These are phyloP conservation scores for Stephanodiscus minutulus DNA, from an alignment of 108 stramenopile species.

Conservation along the genomic window DNA sequence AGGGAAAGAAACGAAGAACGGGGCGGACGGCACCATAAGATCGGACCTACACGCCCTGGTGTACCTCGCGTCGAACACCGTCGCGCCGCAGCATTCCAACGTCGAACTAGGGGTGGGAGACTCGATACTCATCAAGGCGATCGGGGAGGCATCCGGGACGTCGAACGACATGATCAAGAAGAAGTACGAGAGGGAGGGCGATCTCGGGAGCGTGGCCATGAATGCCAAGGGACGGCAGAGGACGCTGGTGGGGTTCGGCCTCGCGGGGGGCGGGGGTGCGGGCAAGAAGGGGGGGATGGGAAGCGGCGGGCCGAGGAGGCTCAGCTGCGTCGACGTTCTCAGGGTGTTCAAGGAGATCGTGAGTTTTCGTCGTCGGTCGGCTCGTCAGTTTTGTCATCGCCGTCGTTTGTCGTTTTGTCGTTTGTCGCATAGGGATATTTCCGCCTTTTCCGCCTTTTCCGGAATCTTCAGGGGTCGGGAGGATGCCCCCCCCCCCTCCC, in stretches of 20 bases:
- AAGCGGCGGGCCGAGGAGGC: slow-evolving; percentile 69
- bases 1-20: not conserved
- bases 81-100: slow-evolving; percentile 94
- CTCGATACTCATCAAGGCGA: slow-evolving; percentile 92
- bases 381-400: too few relatives aligned
- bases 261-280: slow-evolving; percentile 52
- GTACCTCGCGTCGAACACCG: slow-evolving; percentile 87
- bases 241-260: slow-evolving; percentile 79
- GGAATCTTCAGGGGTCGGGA: too few relatives aligned
- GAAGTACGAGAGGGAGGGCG: slow-evolving; percentile 86
- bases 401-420: slow-evolving; percentile 1
- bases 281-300: slow-evolving; percentile 45
- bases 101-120: slow-evolving; percentile 98
- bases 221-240: slow-evolving; percentile 81
- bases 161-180: slow-evolving; percentile 72
- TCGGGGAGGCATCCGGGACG: slow-evolving; percentile 85
- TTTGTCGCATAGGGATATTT: too few relatives aligned
- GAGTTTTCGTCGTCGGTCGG: slow-evolving; percentile 9
- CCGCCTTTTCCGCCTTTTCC: too few relatives aligned
- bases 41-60: slow-evolving; percentile 79
- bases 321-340: slow-evolving; percentile 64
- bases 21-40: slow-evolving; percentile 14
- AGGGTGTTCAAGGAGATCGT: slow-evolving; percentile 73
- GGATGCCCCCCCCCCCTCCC: too few relatives aligned
- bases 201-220: slow-evolving; percentile 93